Conservation (phyloP, 257 asterid genomes). For the Coffea canephora region DNA sequence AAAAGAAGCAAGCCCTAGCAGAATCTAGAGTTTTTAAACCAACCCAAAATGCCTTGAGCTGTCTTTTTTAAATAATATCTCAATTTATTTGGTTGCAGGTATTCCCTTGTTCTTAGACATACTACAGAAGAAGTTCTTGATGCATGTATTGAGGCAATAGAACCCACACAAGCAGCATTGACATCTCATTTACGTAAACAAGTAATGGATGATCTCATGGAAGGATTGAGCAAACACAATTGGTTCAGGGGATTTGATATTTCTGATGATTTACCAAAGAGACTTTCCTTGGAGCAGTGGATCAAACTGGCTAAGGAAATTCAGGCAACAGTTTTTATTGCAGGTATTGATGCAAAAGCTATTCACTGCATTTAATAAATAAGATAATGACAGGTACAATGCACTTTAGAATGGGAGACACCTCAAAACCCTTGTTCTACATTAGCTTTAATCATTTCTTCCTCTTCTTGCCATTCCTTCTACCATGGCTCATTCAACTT, state of each 20-base stretch:
- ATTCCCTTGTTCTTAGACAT: constrained; percentile 86
- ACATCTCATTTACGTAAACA: constrained; percentile 66
- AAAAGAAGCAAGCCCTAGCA: not conserved
- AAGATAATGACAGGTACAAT: too few species aligned
- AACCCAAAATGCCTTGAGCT: not conserved
- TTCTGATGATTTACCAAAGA: constrained; percentile 65
- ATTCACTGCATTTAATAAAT: too few species aligned
- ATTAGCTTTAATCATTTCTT: not conserved
- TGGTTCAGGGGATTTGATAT: constrained; percentile 87
- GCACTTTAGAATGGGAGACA: too few species aligned
- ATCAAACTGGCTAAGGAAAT: constrained; percentile 70
- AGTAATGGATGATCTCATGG: constrained; percentile 68
- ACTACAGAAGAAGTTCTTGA: constrained; percentile 93
- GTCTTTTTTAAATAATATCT: not conserved
- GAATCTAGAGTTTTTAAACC: not conserved
- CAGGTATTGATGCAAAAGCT: constrained; percentile 43
- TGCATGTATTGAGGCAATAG: constrained; percentile 83
- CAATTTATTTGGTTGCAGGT: constrained; percentile 44
- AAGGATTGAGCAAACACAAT: constrained; percentile 59
- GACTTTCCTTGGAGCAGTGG: constrained; percentile 66
- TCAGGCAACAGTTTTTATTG: constrained; percentile 77
- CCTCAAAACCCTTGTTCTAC: too few species aligned
- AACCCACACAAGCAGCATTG: constrained; percentile 68
- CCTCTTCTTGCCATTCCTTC: not conserved
- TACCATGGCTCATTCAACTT: not conserved